Base-by-base conservation (phyloP, 495 filamentous ascomycete species). In the Viridothelium virens region DNA sequence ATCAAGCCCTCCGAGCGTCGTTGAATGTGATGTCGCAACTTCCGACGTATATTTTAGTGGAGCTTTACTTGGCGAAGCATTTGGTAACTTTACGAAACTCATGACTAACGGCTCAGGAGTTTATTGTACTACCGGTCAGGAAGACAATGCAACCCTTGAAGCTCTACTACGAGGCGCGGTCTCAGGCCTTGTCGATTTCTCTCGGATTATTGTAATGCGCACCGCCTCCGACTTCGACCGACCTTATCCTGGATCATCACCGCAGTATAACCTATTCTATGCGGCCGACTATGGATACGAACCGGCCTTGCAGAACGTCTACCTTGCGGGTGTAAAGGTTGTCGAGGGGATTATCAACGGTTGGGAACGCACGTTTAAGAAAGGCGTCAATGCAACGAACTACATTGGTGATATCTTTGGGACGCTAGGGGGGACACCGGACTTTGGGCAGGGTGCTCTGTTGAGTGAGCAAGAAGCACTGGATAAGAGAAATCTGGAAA, bases 341-440 rank as follows among this genome's bases (percentile, higher is more conserved):
- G 83, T 91, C 1, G 71, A 85, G 66, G 89, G 87, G 1, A 88
- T 92, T 65, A 44, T 90, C 37, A 64, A 69, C 0, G 79, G 73
- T 1, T 92, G 89, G 89, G 69, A 86, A 2, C 67, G 63, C 16
- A 85, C 75, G 0, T 92, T 87, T 67, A 72, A 77, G 38, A 64
- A 71, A 25, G 89, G 89, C 10, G 74, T 91, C 64, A 80, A 83
- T 72, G 76, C 87, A 0, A 77, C 65, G 14, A 92, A 91, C 70
- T 91, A 91, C 66, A 78, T 92, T 48, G 89, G 89, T 9, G 86
- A 91, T 71, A 85, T 90, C 63, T 85, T 88, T 65, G 88, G 87
- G 9, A 83, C 83, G 3, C 70, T 90, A 38, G 87, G 88, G 11
- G 87, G 86, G 3, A 70, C 71, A 33, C 87, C 87, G 0, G 85